Base-by-base conservation (phyloP, 192 early-diverging fungal genomes). In the Linnemannia hyalina region DNA sequence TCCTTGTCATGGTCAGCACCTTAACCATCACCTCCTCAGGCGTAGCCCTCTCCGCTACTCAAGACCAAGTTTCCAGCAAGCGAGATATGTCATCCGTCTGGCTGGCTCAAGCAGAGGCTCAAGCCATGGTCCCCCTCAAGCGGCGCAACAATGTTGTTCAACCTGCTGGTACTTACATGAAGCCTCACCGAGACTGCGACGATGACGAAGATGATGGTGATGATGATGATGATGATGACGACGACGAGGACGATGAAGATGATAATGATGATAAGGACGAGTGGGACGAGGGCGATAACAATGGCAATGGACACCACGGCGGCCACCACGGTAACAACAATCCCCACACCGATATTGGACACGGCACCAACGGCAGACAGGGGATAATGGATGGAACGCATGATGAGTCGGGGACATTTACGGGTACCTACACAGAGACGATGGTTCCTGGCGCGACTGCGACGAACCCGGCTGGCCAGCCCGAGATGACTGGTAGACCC, bases 221-320 rank as follows among this genome's bases (percentile, higher is more conserved):
- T 3, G 76, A 70, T 32, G 76, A 77, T 10, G 63, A 68, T 32
- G 29, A 80, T 57, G 78, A 80, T 2, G 71, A 68, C 11, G 78
- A 49, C 13, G n/a, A n/a, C n/a, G n/a, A n/a, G n/a, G n/a, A n/a
- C n/a, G n/a, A n/a, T n/a, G n/a, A n/a, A n/a, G n/a, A n/a, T n/a
- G n/a, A n/a, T n/a, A n/a, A n/a, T n/a, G 55, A 44, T 36, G 77
- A 79, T 15, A 70, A 70, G 10, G 42, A 80, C 52, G 78, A 80
- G 0, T 70, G 44, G 29, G 47, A 68, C 13, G 26, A 65, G 47
- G 38, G 7, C 22, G 42, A 42, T 20, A 40, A 44, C 29, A 22
- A 71, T 26, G 78, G 47, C 4, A 18, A 73, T 52, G 40, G 38
- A 23, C n/a, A n/a, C n/a, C n/a, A n/a, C n/a, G n/a, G n/a, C n/a